Percentiles rank a stretch among this genome's conserved stretches.
Evolutionary conservation across 2,329 filamentous ascomycete genomes (phyloP).

Genomic region (Teratosphaeria epicoccoides): DNA sequence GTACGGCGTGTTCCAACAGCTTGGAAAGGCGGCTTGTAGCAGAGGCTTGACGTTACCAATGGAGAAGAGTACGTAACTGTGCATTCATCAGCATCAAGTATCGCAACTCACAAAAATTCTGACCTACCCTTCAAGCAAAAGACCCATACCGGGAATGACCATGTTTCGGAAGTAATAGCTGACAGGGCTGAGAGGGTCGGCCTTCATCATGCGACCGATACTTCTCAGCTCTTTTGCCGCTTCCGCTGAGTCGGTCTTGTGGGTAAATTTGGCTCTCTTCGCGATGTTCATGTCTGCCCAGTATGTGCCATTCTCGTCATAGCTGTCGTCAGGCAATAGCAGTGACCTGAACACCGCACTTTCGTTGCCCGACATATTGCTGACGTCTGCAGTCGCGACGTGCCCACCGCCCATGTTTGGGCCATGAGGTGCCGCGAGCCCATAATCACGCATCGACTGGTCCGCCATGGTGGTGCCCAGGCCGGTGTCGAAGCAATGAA

Average conservation of each 20-base stretch:
- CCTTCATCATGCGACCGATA: constrained; percentile 72
- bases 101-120: not conserved
- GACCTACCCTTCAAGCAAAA: constrained; percentile 69
- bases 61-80: constrained; percentile 84
- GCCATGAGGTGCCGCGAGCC: constrained; percentile 38
- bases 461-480: constrained; percentile 10
- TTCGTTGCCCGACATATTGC: constrained; percentile 47
- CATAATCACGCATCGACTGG: constrained; percentile 37
- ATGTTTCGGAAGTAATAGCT: constrained; percentile 82
- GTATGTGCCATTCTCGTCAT: constrained; percentile 71
- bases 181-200: constrained; percentile 74
- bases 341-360: constrained; percentile 62
- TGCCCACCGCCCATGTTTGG: constrained; percentile 37
- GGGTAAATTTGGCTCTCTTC: constrained; percentile 65
- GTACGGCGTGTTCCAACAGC: constrained; percentile 55
- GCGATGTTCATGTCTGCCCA: constrained; percentile 76
- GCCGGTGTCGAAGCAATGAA: not conserved
- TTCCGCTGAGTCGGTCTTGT: constrained; percentile 60
- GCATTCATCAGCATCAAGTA: constrained; percentile 1
- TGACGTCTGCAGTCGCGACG: constrained; percentile 31
- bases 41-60: constrained; percentile 86
- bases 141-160: constrained; percentile 81
- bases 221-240: constrained; percentile 53
- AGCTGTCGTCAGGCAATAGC: constrained; percentile 80
- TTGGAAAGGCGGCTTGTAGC: constrained; percentile 62